Conservation (phyloP, 2,329 filamentous ascomycete species). For the Trichoderma citrinoviride region DNA sequence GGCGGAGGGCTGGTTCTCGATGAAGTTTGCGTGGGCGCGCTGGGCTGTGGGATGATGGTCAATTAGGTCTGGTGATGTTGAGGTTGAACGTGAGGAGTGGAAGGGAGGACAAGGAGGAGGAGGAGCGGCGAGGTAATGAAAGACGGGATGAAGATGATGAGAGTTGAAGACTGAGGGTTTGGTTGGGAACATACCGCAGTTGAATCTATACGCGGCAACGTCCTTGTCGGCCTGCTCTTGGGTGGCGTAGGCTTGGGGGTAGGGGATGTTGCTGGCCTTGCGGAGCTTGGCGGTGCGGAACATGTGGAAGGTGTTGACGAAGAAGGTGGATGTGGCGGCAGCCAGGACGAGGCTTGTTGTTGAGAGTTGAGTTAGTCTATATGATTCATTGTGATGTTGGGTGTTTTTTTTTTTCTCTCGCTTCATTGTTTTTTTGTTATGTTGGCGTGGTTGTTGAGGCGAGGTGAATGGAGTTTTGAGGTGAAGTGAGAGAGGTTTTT, state of each 20-base stretch:
- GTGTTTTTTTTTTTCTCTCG: not conserved
- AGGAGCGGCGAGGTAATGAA: too few species aligned
- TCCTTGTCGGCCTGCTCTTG: conserved; percentile 54
- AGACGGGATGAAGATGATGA: not conserved
- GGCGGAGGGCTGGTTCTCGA: conserved; percentile 57
- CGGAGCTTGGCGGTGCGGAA: conserved; percentile 48
- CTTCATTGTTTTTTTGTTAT: not conserved
- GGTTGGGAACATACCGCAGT: conserved; percentile 50
- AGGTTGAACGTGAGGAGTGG: not conserved
- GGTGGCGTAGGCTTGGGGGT: conserved; percentile 57
- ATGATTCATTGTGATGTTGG: not conserved
- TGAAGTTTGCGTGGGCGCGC: conserved; percentile 61
- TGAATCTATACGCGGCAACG: conserved; percentile 56
- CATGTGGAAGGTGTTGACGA: conserved; percentile 56
- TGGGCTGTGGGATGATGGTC: conserved; percentile 42
- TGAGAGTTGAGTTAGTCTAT: not conserved
- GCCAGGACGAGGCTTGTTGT: conserved; percentile 60
- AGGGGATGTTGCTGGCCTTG: conserved; percentile 52
- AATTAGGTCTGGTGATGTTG: not conserved
- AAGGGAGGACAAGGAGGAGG: not conserved
- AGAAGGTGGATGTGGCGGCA: conserved; percentile 54
- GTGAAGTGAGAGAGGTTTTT: not conserved
- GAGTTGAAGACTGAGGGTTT: not conserved
- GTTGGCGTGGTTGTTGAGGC: too few species aligned
- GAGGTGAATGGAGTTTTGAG: not conserved